A percentile compares a stretch with the other conserved stretches of the same genome.
Conservation (phyloP, 768 basidiomycete genomes). For the Tulasnella sp. region DNA sequence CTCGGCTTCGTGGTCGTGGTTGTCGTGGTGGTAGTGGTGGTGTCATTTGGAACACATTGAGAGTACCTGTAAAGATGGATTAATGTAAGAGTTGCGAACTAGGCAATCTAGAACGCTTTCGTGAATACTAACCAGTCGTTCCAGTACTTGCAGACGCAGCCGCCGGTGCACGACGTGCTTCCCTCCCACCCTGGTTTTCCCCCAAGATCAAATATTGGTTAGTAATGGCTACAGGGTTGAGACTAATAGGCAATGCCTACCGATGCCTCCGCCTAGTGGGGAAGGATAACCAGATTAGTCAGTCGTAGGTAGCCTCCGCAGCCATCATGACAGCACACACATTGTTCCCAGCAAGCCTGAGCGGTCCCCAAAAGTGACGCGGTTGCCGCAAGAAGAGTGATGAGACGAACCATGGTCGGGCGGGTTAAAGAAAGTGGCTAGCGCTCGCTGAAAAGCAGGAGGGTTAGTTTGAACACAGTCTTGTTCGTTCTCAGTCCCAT, state of each 20-base stretch:
- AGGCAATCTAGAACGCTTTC: background rate
- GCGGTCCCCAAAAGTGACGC: background rate
- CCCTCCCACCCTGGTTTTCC: constrained; percentile 34
- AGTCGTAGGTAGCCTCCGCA: too few species aligned
- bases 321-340: background rate
- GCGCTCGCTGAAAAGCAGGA: background rate
- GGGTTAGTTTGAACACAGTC: background rate
- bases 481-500: background rate
- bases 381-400: background rate
- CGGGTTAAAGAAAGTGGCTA: background rate
- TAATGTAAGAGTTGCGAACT: too few species aligned
- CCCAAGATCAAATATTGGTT: background rate
- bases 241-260: constrained; percentile 32
- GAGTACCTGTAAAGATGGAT: background rate
- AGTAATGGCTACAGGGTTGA: background rate
- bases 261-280: constrained; percentile 33
- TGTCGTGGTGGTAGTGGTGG: background rate
- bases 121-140: background rate
- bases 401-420: background rate
- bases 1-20: background rate
- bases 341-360: constrained; percentile 17
- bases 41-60: background rate
- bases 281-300: background rate
- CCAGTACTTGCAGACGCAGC: constrained; percentile 33
- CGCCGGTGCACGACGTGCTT: constrained; percentile 42